These are phyloP conservation scores for Sarocladiaceae sp. DNA, from an alignment of 2,329 filamentous ascomycete species.

Conservation along the genomic window DNA sequence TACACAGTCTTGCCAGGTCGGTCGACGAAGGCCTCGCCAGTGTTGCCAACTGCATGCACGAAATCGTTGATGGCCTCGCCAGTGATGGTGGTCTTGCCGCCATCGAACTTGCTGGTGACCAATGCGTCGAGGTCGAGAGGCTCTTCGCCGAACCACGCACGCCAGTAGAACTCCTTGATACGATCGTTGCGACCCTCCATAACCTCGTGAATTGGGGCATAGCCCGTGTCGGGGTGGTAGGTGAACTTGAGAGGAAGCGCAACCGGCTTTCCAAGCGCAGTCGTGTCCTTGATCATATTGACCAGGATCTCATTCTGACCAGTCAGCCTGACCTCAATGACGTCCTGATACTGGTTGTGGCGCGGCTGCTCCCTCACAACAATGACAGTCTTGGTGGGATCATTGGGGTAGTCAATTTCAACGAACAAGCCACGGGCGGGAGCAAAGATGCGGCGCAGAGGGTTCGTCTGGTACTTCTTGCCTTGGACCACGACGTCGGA, in stretches of 20 bases:
- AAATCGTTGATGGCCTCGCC: constrained; percentile 96
- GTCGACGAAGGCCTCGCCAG: constrained; percentile 94
- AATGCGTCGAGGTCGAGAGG: constrained; percentile 76
- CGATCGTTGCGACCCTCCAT: constrained; percentile 95
- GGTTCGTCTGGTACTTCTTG: constrained; percentile 96
- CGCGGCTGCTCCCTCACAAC: constrained; percentile 82
- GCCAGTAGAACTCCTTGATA: constrained; percentile 99
- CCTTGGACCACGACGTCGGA: constrained; percentile 93
- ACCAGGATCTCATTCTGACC: constrained; percentile 77
- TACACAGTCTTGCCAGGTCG: constrained; percentile 89
- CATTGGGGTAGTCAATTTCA: constrained; percentile 78
- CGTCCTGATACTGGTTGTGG: constrained; percentile 81
- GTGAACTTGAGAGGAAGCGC: constrained; percentile 82
- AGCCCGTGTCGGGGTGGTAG: constrained; percentile 92
- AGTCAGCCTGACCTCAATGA: constrained; percentile 76
- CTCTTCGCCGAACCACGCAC: constrained; percentile 92
- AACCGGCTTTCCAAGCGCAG: constrained; percentile 76
- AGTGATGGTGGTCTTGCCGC: constrained; percentile 81
- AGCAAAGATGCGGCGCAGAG: constrained; percentile 85
- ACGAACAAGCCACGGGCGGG: constrained; percentile 84
- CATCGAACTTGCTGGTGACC: constrained; percentile 84
- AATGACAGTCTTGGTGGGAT: constrained; percentile 79
- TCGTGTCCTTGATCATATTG: constrained; percentile 90
- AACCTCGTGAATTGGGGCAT: constrained; percentile 94
- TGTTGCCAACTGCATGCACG: constrained; percentile 98